phyloP scores from a whole-genome alignment of 371 early-diverging fungal species.

The Fennellomyces sp. region DNA sequence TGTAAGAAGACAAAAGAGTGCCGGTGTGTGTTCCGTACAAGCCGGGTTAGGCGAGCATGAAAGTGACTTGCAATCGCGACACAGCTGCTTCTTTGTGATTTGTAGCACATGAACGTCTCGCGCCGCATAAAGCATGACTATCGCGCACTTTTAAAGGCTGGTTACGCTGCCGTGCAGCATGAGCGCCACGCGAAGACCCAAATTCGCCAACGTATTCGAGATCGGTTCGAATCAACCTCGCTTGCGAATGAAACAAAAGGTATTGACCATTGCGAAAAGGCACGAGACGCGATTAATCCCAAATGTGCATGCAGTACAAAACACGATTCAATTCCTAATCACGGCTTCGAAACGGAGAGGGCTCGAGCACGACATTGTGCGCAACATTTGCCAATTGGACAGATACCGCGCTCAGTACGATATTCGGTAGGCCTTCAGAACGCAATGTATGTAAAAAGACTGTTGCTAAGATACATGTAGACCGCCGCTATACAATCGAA shows the following conservation, averaged over 20 bases:
- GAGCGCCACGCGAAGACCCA: background rate
- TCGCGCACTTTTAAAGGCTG: conserved; percentile 16
- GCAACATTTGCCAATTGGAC: conserved; percentile 16
- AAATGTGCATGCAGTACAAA: conserved; percentile 6
- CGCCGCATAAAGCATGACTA: background rate
- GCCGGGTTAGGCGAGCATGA: no score
- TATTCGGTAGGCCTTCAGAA: conserved; percentile 4
- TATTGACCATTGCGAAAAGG: background rate
- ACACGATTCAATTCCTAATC: conserved; percentile 15
- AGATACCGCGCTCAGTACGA: conserved; percentile 9
- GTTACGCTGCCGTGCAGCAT: conserved; percentile 15
- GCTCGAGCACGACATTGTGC: conserved; percentile 15
- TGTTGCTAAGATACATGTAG: conserved; percentile 1
- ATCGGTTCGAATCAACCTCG: conserved; percentile 2
- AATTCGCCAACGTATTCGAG: conserved; percentile 14
- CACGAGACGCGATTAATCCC: background rate
- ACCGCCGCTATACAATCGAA: conserved; percentile 11
- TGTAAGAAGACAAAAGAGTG: no score
- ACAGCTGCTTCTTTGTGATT: background rate
- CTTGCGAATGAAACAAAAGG: background rate
- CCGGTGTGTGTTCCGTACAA: no score
- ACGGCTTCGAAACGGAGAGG: conserved; percentile 13
- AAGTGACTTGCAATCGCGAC: no score
- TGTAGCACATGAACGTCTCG: background rate
- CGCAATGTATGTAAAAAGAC: background rate